Evolutionary conservation across 2,329 filamentous ascomycete genomes (phyloP), one percentile per base, ranked within the genome.

Genomic region (Trichoderma asperellum): DNA sequence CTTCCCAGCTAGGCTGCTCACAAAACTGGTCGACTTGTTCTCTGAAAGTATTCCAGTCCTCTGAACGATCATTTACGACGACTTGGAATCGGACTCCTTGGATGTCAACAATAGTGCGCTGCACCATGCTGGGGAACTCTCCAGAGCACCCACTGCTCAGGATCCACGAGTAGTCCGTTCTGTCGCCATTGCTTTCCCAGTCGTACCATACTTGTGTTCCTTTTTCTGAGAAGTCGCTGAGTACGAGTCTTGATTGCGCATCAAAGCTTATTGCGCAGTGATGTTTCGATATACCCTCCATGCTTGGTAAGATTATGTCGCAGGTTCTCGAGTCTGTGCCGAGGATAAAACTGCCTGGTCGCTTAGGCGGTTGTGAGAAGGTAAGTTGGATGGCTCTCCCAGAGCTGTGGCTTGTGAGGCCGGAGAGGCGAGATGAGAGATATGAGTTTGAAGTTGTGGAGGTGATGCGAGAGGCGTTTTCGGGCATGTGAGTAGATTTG

Each of bases 131-230:
- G 5, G 80, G 80, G 58, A 81, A 81, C 12, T 76, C 80, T 40
- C 75, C 71, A 7, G 76, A 72, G 66, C 71, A 72, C n/a, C 77
- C 78, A 7, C 75, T 72, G 71, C 75, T 76, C 49, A 82, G 72
- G 24, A 79, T 70, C 81, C 81, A 82, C 1, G 78, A 77, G 59
- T 79, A 76, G 62, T 78, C 76, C 2, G 73, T 75, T 58, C 75
- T 76, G 70, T 82, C 79, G 40, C 81, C 81, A 64, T 74, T 77
- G 72, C 79, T 78, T 68, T 78, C 77, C 77, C 78, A 80, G 68
- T 81, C 80, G 73, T 80, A 82, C 81, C 81, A 82, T 35, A 82
- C 80, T 60, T 81, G 77, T 1, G 81, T 82, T 16, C 81, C 81
- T 21, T 62, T 40, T 43, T 75, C 75, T 2, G 80, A 82, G 56